Evolutionary conservation across 495 filamentous ascomycete genomes (phyloP), one percentile per base, ranked within the genome.

Genomic region (Bacidia rubella): DNA sequence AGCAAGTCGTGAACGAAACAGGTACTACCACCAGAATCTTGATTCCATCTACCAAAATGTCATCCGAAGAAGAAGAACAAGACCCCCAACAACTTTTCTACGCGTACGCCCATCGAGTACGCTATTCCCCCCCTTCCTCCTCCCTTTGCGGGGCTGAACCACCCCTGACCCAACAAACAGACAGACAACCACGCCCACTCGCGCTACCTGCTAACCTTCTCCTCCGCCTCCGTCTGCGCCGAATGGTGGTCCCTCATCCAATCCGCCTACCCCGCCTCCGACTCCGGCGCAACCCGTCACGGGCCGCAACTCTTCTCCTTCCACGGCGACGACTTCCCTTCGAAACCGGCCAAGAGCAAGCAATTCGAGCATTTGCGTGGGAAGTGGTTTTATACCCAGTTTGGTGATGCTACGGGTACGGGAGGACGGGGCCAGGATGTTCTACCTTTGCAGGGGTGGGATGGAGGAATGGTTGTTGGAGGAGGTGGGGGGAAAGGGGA

Each of bases 171-270:
- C 29, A 2, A 45, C 41, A 53, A 2, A 45, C 41, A 53, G 51
- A 53, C 51, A 19, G 41, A 53, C 51, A 45, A 41, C 15, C 17
- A 43, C 39, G 26, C 38, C 38, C 21, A 15, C 21, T 46, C 40
- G 22, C 50, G 50, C n/a, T 52, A 52, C 50, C 51, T 53, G 12
- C 40, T 53, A 17, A 46, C 51, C 15, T 53, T 53, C 41, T 15
- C 51, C n/a, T 53, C 51, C 23, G 41, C 21, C 41, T 22, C 23
- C 3, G 39, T 53, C 15, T 41, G 39, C 11, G 11, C 29, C 15
- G 51, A 53, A 35, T 53, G 51, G 51, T 53, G 51, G 51, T 19
- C 39, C 1, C 51, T 53, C 22, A 25, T 53, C 19, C 15, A 53
- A 29, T 21, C 25, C 26, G 51, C 44, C n/a, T 53, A 47, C n/a